Base-by-base conservation (phyloP, 2,329 filamentous ascomycete species). In the Raffaelea arxii region DNA sequence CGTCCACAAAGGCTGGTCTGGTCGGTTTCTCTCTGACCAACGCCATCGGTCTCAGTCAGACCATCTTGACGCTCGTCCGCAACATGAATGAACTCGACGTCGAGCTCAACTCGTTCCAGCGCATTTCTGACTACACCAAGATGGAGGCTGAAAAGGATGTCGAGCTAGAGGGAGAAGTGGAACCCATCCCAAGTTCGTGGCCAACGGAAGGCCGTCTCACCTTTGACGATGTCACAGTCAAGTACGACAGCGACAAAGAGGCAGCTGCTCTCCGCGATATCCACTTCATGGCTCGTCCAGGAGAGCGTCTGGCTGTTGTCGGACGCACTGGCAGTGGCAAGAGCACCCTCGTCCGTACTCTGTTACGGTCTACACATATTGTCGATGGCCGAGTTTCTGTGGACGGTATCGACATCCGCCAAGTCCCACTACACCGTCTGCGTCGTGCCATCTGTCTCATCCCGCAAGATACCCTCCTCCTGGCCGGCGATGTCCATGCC, bases 361-460 rank as follows among this genome's bases (percentile, higher is more conserved):
- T 96, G 16, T 95, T 96, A 77, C 80, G 90, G 49, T 86, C 87
- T 2, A 71, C 95, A 3, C 88, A 95, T 62, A 87, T 89, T 2
- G 86, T 92, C 56, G 72, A 77, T 52, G 90, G 90, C 54, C 84
- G 82, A 59, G 92, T 96, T 51, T 57, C 89, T 23, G 84, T 95
- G 46, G 90, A 95, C 55, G 82, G 81, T 53, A 68, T 95, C n/a
- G 85, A 95, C 58, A 85, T 94, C 57, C 80, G 85, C 46, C 70
- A 74, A 48, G 94, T 95, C 54, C 90, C 90, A 11, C 74, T 95
- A n/a, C 82, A 85, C 54, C 87, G 94, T 65, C 69, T 96, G 55
- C 82, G 90, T 46, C 84, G 92, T 64, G 84, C 86, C 42, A 91
- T 96, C 56, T 94, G 90, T 1, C 94, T 95, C 64, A 89, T 96